A percentile compares a stretch with the other conserved stretches of the same genome.
These are phyloP conservation scores for Syncephalis fuscata DNA, from an alignment of 371 early-diverging fungal species.

Conservation along the genomic window DNA sequence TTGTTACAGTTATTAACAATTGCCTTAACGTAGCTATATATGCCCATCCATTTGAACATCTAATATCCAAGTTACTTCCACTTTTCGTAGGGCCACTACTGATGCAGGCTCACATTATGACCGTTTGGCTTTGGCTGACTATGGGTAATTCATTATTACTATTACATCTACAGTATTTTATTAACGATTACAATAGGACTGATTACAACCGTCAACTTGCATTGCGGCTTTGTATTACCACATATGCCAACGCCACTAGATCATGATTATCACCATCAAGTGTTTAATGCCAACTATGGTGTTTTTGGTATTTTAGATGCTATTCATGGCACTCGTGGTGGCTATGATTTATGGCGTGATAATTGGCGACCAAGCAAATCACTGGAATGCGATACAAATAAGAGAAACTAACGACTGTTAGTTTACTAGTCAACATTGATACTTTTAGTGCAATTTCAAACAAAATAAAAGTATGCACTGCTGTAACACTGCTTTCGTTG, in stretches of 20 bases:
- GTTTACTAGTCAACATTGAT: too few species aligned
- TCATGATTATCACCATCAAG: slow-evolving; percentile 52
- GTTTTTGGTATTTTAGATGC: slow-evolving; percentile 22
- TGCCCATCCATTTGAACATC: slow-evolving; percentile 35
- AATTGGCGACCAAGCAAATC: slow-evolving; percentile 10
- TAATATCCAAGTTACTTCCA: slow-evolving; percentile 27
- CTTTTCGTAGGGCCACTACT: slow-evolving; percentile 27
- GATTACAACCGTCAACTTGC: slow-evolving; percentile 39
- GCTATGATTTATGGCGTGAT: slow-evolving; percentile 10
- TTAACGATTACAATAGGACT: slow-evolving; percentile 11
- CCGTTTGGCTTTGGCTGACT: slow-evolving; percentile 29
- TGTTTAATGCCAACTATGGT: slow-evolving; percentile 43
- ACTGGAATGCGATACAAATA: too few species aligned
- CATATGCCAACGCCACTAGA: slow-evolving; percentile 24
- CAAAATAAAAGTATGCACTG: too few species aligned
- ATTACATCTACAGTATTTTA: neutral
- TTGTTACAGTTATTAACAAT: neutral
- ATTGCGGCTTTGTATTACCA: slow-evolving; percentile 40
- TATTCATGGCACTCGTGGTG: slow-evolving; percentile 21
- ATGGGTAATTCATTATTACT: slow-evolving; percentile 11
- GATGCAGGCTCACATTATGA: slow-evolving; percentile 27
- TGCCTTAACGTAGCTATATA: slow-evolving; percentile 15
- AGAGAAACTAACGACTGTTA: too few species aligned
- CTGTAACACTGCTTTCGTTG: too few species aligned
- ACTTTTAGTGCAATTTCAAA: too few species aligned